phyloP scores from a whole-genome alignment of 2,329 filamentous ascomycete species.

The Hypomyces perniciosus region DNA sequence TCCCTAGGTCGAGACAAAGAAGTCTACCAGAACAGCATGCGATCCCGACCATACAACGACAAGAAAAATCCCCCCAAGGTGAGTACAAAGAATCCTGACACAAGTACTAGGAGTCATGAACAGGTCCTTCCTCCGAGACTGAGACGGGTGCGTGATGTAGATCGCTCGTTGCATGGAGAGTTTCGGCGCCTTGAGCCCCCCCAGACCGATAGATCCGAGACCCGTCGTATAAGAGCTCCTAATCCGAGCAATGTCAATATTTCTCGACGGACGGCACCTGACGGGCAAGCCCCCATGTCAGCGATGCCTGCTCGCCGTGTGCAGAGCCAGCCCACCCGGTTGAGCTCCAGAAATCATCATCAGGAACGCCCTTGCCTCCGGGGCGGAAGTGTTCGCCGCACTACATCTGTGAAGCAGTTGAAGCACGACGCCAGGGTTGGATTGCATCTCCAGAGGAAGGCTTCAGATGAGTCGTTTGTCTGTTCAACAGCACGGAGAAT shows the following conservation, averaged over 20 bases:
- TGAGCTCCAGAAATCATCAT: neutral
- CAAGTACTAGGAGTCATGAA: neutral
- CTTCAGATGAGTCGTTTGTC: conserved; percentile 17
- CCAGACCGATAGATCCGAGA: neutral
- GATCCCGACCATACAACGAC: neutral
- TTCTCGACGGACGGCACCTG: neutral
- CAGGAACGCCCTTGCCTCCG: neutral
- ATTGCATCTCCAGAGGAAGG: neutral
- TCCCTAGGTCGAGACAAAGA: neutral
- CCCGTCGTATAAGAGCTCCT: neutral
- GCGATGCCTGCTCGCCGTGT: neutral
- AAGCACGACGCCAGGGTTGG: neutral
- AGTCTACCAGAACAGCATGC: neutral
- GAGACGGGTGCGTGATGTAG: neutral
- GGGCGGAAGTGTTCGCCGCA: neutral
- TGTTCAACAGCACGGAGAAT: conserved; percentile 14
- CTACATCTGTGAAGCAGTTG: neutral
- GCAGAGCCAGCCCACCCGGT: neutral
- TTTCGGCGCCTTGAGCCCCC: conserved; percentile 1
- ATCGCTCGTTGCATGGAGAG: conserved; percentile 4
- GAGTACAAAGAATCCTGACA: neutral
- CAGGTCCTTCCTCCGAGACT: neutral
- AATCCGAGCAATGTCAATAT: neutral
- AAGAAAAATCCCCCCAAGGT: neutral
- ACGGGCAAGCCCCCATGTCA: neutral